Evolutionary conservation across 768 basidiomycete species (phyloP).

Genomic region (Boletus eberwhitei): DNA sequence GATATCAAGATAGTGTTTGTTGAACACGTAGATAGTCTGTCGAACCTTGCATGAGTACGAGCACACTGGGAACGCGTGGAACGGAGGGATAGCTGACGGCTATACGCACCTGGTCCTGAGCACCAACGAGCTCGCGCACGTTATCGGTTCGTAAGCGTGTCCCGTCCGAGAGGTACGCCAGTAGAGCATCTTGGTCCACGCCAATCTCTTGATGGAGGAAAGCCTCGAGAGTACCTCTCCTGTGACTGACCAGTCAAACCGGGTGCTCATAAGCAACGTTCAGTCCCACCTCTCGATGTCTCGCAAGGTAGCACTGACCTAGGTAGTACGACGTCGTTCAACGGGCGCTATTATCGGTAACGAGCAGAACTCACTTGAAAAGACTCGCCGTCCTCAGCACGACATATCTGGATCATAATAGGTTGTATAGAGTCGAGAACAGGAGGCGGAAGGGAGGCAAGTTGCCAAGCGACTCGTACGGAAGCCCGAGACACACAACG

Average conservation of each 20-base stretch:
- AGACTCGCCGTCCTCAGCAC: slow-evolving; percentile 61
- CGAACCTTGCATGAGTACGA: slow-evolving; percentile 10
- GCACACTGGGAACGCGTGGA: background rate
- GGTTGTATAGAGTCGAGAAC: slow-evolving; percentile 8
- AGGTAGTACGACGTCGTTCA: background rate
- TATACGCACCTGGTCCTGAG: slow-evolving; percentile 64
- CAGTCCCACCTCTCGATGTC: slow-evolving; percentile 69
- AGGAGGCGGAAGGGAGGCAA: background rate
- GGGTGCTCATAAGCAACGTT: background rate
- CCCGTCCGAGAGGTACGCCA: slow-evolving; percentile 81
- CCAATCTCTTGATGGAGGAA: slow-evolving; percentile 73
- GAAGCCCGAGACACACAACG: slow-evolving; percentile 15
- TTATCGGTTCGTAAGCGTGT: slow-evolving; percentile 67
- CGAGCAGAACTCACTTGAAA: slow-evolving; percentile 44
- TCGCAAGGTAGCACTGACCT: slow-evolving; percentile 61
- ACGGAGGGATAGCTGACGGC: background rate
- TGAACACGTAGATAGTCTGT: slow-evolving; percentile 78
- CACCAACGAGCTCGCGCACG: slow-evolving; percentile 70
- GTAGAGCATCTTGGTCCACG: slow-evolving; percentile 61
- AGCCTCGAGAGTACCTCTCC: slow-evolving; percentile 62
- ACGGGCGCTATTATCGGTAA: background rate
- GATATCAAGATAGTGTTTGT: slow-evolving; percentile 73
- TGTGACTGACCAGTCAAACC: slow-evolving; percentile 27
- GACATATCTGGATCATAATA: slow-evolving; percentile 61
- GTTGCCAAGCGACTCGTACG: background rate